phyloP scores from a whole-genome alignment of 306 rosid species.

The Cicer yamashitae region DNA sequence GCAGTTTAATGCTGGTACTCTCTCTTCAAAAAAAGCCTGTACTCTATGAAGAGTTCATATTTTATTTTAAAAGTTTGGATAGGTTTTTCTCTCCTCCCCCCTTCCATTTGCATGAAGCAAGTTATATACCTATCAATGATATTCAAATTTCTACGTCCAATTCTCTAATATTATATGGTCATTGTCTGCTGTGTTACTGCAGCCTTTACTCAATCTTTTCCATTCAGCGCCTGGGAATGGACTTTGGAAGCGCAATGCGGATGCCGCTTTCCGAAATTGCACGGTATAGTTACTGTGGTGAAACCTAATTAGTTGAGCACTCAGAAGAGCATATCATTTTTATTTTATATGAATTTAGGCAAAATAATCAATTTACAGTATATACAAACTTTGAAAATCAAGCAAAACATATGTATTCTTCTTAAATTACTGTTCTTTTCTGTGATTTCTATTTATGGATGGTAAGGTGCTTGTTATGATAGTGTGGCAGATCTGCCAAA shows the following conservation, averaged over 20 bases:
- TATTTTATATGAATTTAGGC: not conserved
- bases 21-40: not conserved
- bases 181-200: slow-evolving; percentile 46
- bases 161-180: slow-evolving; percentile 29
- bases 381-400: not conserved
- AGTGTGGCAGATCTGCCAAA: no score
- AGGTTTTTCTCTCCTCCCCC: not conserved
- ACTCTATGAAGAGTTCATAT: slow-evolving; percentile 26
- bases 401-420: not conserved
- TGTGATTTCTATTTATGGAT: not conserved
- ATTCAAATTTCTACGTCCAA: slow-evolving; percentile 31
- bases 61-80: slow-evolving; percentile 24
- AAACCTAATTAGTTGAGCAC: slow-evolving; percentile 20
- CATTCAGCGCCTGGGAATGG: slow-evolving; percentile 83
- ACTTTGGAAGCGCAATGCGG: slow-evolving; percentile 96
- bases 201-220: slow-evolving; percentile 88
- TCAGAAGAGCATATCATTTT: slow-evolving; percentile 24
- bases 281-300: slow-evolving; percentile 56
- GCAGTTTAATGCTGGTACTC: slow-evolving; percentile 16
- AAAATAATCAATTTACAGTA: not conserved
- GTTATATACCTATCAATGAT: slow-evolving; percentile 34
- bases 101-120: slow-evolving; percentile 31
- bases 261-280: slow-evolving; percentile 80
- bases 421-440: slow-evolving; percentile 7
- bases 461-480: no score